Evolutionary conservation across 129 eudicot genomes (phyloP), one percentile per base, ranked within the genome.

Genomic region (Artemisia tridentata): DNA sequence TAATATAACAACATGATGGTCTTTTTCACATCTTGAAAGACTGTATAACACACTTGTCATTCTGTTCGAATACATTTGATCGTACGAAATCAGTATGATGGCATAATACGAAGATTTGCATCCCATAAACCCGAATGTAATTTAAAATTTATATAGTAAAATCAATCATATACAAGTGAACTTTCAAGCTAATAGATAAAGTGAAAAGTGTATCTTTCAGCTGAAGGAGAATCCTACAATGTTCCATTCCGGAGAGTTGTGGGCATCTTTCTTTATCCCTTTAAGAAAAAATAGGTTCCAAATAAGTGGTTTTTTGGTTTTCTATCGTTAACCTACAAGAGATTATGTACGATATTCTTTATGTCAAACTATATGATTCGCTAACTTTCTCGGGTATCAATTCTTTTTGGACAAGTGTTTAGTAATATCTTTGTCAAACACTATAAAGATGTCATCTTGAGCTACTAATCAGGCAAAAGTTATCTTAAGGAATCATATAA

Each of bases 251-350:
- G 60, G 61, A 69, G 64, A 59, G 70, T 70, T 63, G 75, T 69
- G 72, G 72, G 81, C 72, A 77, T 77, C 71, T 41, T 69, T 62
- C 67, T 70, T 63, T 69, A 27, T 13, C 9, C 46, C 60, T 49
- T 31, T 18, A 20, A 65, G 63, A 72, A 65, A 68, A 77, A 77
- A 59, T 2, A 70, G 53, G 76, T 77, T 70, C 76, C 51, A 63
- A 23, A 53, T 47, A 61, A 59, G 48, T 51, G 80, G 63, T 50
- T 34, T 62, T 47, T 27, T 4, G 0, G 70, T 63, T 75, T 69
- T 70, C 13, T 68, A 23, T 58, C 31, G 38, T 11, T 45, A 10
- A 59, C 45, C 47, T 13, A 58, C 49, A 25, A 53, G 8, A 16
- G 12, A 31, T 50, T 68, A 52, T 10, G 80, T 69, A 69, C 43